Evolutionary conservation across 192 early-diverging fungal species (phyloP).

Genomic region (Geosiphon pyriformis): DNA sequence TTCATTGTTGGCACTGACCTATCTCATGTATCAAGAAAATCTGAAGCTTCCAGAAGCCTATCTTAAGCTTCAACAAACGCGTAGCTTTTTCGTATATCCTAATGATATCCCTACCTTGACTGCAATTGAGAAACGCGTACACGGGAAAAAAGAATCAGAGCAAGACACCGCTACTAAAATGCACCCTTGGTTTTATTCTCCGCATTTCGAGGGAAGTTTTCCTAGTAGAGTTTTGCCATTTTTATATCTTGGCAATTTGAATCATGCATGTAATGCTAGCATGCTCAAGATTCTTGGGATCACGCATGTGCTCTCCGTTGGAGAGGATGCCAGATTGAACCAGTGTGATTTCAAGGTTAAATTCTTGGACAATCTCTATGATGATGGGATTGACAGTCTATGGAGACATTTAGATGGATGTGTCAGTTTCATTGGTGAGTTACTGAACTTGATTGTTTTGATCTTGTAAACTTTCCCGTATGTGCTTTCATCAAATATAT

Average conservation of each 20-base stretch:
- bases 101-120: slow-evolving; percentile 42
- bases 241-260: slow-evolving; percentile 55
- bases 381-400: slow-evolving; percentile 55
- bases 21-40: slow-evolving; percentile 45
- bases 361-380: slow-evolving; percentile 51
- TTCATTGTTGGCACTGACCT: slow-evolving; percentile 38
- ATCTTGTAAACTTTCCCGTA: too few relatives aligned
- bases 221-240: slow-evolving; percentile 53
- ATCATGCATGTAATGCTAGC: slow-evolving; percentile 55
- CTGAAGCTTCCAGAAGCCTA: slow-evolving; percentile 47
- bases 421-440: slow-evolving; percentile 50
- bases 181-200: slow-evolving; percentile 48
- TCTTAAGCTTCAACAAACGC: slow-evolving; percentile 42
- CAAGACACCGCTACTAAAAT: slow-evolving; percentile 9
- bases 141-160: slow-evolving; percentile 18
- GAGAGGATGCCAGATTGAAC: slow-evolving; percentile 48
- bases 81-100: slow-evolving; percentile 56
- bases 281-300: slow-evolving; percentile 50
- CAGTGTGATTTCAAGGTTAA: slow-evolving; percentile 37
- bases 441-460: too few relatives aligned
- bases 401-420: slow-evolving; percentile 42
- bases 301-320: slow-evolving; percentile 50
- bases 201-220: slow-evolving; percentile 56
- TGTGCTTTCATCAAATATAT: too few relatives aligned
- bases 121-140: slow-evolving; percentile 39